Conservation (phyloP, 768 basidiomycete genomes). For the Russula virescens region DNA sequence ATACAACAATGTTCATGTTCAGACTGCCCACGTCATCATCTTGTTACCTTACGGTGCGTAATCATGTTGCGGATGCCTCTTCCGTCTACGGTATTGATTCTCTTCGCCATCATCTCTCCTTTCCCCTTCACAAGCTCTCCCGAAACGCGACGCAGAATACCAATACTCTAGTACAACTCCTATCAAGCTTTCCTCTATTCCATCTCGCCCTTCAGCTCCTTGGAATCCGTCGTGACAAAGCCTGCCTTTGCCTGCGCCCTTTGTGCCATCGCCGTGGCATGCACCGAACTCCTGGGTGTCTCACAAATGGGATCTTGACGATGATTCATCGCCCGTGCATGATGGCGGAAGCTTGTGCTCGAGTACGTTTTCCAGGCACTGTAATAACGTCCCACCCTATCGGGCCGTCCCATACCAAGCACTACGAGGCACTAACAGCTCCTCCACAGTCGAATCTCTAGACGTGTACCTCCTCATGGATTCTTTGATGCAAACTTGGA, state of each 20-base stretch:
- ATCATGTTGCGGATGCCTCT: neutral
- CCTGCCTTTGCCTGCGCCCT: slow-evolving; percentile 61
- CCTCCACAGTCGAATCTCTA: slow-evolving; percentile 31
- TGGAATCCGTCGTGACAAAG: slow-evolving; percentile 33
- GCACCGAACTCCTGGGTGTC: no score
- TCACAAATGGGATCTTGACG: slow-evolving; percentile 40
- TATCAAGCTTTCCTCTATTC: slow-evolving; percentile 60
- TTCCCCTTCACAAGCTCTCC: slow-evolving; percentile 56
- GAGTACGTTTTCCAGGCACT: no score
- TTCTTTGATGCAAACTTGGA: slow-evolving; percentile 27
- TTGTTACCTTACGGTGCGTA: slow-evolving; percentile 50
- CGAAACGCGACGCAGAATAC: slow-evolving; percentile 50
- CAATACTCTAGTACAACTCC: slow-evolving; percentile 52
- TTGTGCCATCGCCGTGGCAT: slow-evolving; percentile 45
- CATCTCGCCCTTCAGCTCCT: slow-evolving; percentile 42
- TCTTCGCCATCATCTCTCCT: neutral
- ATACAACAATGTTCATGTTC: slow-evolving; percentile 44
- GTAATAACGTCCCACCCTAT: no score
- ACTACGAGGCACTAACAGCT: no score
- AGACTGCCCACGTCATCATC: slow-evolving; percentile 69
- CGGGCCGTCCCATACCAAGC: neutral
- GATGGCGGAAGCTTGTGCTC: no score
- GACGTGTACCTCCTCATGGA: no score
- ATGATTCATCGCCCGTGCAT: no score
- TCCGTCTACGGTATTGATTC: neutral